These are phyloP conservation scores for Puccinia triticina DNA, from an alignment of 1,284 basidiomycete species.

Conservation along the genomic window DNA sequence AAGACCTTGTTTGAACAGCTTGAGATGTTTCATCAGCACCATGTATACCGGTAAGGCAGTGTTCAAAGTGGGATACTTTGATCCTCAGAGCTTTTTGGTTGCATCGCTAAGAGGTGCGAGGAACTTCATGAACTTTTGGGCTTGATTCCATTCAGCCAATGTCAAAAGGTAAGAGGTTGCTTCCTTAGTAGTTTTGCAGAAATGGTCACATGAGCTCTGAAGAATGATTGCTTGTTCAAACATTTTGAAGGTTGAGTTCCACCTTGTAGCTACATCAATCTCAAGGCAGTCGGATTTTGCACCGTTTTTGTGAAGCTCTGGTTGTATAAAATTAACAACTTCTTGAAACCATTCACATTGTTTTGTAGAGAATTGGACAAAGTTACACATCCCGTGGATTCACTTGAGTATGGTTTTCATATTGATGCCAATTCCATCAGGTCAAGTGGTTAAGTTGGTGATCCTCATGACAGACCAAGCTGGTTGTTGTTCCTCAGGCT, in stretches of 20 bases:
- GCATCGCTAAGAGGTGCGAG: neutral
- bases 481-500: no score
- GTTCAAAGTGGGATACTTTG: neutral
- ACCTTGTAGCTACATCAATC: slow-evolving; percentile 14
- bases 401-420: slow-evolving; percentile 19
- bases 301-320: neutral
- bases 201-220: neutral
- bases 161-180: neutral
- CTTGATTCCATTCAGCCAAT: no score
- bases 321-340: neutral
- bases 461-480: no score
- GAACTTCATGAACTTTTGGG: neutral
- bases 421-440: no score
- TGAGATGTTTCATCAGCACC: neutral
- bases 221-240: slow-evolving; percentile 1
- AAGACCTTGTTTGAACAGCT: neutral
- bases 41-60: no score
- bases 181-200: neutral
- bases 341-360: neutral
- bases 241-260: slow-evolving; percentile 30
- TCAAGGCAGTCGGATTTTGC: neutral
- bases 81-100: slow-evolving; percentile 1
- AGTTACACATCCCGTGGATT: slow-evolving; percentile 1
- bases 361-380: slow-evolving; percentile 12
- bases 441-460: no score